phyloP scores from a whole-genome alignment of 805 yeast species.

The Candida anglica region DNA sequence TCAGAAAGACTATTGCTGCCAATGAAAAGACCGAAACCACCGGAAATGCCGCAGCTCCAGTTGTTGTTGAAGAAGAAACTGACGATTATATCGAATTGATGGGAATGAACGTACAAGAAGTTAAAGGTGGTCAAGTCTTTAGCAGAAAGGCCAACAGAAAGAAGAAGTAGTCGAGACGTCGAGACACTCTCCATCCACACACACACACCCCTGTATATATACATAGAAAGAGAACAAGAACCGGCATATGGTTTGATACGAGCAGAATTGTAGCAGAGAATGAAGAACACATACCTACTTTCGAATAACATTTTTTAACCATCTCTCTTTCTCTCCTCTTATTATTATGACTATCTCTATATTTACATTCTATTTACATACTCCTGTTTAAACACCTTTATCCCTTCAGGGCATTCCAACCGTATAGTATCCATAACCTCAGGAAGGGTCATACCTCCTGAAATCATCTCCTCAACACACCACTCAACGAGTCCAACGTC shows the following conservation, averaged over 20 bases:
- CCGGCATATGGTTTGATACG: too few species aligned
- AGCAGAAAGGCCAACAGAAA: constrained; percentile 43
- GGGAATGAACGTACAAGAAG: constrained; percentile 53
- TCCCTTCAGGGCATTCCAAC: background rate
- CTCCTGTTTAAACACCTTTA: too few species aligned
- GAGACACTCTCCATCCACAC: background rate
- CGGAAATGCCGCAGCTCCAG: constrained; percentile 8
- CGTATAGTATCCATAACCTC: background rate
- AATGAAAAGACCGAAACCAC: constrained; percentile 14
- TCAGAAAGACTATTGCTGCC: constrained; percentile 22
- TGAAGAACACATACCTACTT: too few species aligned
- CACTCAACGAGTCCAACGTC: background rate
- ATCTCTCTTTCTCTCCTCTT: too few species aligned
- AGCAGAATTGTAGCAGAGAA: too few species aligned
- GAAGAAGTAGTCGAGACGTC: constrained; percentile 12
- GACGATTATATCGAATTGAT: constrained; percentile 58
- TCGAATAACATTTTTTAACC: too few species aligned
- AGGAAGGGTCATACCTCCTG: background rate
- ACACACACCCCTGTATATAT: too few species aligned
- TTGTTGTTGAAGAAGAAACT: constrained; percentile 8
- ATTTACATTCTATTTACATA: too few species aligned
- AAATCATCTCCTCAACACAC: constrained; percentile 1
- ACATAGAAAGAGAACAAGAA: too few species aligned
- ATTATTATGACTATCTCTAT: too few species aligned
- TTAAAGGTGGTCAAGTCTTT: constrained; percentile 51